Conservation (phyloP, 371 early-diverging fungal genomes). For the Apophysomyces trapeziformis region DNA sequence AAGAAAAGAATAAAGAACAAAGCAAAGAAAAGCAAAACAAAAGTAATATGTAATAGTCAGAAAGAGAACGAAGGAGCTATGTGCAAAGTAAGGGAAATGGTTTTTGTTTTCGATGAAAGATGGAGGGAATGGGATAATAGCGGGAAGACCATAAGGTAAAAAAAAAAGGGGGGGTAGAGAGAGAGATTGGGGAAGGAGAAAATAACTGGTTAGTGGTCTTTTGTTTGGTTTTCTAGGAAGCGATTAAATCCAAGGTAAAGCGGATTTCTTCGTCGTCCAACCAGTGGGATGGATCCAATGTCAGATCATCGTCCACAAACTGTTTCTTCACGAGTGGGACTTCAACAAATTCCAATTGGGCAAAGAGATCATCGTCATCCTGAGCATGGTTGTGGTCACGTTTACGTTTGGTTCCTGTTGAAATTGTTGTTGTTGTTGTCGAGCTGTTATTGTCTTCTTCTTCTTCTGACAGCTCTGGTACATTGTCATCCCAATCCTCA, state of each 20-base stretch:
- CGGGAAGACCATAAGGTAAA: not conserved
- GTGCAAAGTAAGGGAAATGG: constrained; percentile 9
- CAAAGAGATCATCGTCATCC: constrained; percentile 29
- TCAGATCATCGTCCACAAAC: constrained; percentile 22
- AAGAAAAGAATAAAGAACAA: constrained; percentile 4
- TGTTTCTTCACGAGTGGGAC: constrained; percentile 23
- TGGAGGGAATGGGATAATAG: not conserved
- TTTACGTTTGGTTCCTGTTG: constrained; percentile 16
- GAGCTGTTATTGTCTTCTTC: constrained; percentile 8
- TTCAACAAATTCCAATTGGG: constrained; percentile 36
- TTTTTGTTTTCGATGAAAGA: constrained; percentile 7
- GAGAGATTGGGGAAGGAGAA: too few relatives aligned
- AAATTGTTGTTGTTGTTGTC: too few relatives aligned
- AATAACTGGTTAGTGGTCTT: too few relatives aligned
- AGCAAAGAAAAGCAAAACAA: not conserved
- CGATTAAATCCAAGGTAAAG: constrained; percentile 27
- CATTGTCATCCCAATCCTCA: constrained; percentile 10
- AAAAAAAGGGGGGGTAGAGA: too few relatives aligned
- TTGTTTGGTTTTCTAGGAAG: constrained; percentile 22
- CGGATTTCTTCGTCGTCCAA: constrained; percentile 30
- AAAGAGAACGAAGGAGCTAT: not conserved
- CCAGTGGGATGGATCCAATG: constrained; percentile 12
- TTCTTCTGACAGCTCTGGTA: constrained; percentile 15
- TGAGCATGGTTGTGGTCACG: constrained; percentile 22
- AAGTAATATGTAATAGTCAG: not conserved